Evolutionary conservation across 1,139 yeast genomes (phyloP).

Genomic region (Pichia sp.): DNA sequence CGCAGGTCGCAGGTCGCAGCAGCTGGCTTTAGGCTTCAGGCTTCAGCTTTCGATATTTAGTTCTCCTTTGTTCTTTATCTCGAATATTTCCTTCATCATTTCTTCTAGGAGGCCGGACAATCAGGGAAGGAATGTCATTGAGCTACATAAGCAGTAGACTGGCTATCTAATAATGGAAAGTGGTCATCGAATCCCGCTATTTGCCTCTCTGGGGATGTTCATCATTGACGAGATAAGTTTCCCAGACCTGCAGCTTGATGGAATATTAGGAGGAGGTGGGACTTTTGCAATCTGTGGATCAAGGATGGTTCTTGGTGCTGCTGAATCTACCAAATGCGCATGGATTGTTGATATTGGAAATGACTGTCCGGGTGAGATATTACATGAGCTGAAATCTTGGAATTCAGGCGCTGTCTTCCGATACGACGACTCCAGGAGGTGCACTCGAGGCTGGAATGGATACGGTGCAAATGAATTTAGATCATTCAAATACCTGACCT

Average conservation of each 20-base stretch:
- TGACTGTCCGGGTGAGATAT: conserved; percentile 58
- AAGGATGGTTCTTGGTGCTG: conserved; percentile 41
- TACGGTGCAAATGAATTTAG: conserved; percentile 61
- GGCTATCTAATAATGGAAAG: too few relatives aligned
- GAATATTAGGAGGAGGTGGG: conserved; percentile 88
- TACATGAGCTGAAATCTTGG: conserved; percentile 50
- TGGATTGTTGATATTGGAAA: conserved; percentile 76
- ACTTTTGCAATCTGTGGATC: conserved; percentile 79
- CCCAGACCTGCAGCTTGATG: conserved; percentile 36
- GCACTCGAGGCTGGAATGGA: conserved; percentile 77
- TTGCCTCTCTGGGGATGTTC: conserved; percentile 78
- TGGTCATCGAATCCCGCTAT: too few relatives aligned
- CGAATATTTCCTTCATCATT: too few relatives aligned
- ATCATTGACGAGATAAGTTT: conserved; percentile 84
- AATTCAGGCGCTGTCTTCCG: conserved; percentile 53
- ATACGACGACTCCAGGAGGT: conserved; percentile 41
- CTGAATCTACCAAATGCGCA: conserved; percentile 35
- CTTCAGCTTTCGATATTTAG: too few relatives aligned
- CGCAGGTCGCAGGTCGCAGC: too few relatives aligned
- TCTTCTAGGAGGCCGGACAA: too few relatives aligned
- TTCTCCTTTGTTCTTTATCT: too few relatives aligned
- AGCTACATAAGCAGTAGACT: too few relatives aligned
- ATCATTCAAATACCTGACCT: conserved; percentile 48
- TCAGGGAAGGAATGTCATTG: too few relatives aligned
- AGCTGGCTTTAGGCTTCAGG: too few relatives aligned